Evolutionary conservation across 169 alveolate species (phyloP), one percentile per base, ranked within the genome.

Genomic region (Toxoplasma gondii): DNA sequence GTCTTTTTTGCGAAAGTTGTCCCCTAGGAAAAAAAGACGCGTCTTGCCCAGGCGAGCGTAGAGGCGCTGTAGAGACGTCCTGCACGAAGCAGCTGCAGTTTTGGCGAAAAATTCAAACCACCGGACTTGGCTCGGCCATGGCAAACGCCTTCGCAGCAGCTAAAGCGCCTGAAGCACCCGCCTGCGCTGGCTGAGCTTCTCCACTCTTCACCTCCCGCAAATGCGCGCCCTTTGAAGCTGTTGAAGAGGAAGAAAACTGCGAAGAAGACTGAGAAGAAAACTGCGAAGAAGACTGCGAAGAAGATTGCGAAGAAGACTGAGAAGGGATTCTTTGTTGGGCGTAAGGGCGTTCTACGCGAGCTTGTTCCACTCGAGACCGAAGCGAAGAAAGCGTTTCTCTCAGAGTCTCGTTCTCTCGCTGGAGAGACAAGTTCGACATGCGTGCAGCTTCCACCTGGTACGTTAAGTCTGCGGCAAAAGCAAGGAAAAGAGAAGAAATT

Each of bases 361-460:
- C 86, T 27, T 78, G 39, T n/a, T 78, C 86, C 29, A 45, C 45
- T 27, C n/a, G 86, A 16, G 86, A 1, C 45, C 43, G 86, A 10
- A 78, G 45, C 39, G 86, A 9, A 31, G 86, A 10, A 45, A 78
- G 86, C 39, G 86, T 10, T 4, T 2, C 67, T 9, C 90, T 64
- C 69, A 82, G 90, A 0, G 53, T 36, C 54, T 82, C 90, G 36
- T 82, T 82, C 12, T 82, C 90, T 9, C 67, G n/a, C 24, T 82
- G 90, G 17, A 82, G 90, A 12, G 90, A 12, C n/a, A 29, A 38
- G 29, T 82, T 82, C 41, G 90, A 38, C 17, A 44, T 19, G 5
- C 67, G n/a, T 7, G 90, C 90, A 19, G 67, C 90, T 41, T 82
- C 90, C 90, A 82, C 90, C 36, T 82, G 90, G 36, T 82, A 82